Conservation (phyloP, 2,329 filamentous ascomycete species). For the Diaporthe velutina region DNA sequence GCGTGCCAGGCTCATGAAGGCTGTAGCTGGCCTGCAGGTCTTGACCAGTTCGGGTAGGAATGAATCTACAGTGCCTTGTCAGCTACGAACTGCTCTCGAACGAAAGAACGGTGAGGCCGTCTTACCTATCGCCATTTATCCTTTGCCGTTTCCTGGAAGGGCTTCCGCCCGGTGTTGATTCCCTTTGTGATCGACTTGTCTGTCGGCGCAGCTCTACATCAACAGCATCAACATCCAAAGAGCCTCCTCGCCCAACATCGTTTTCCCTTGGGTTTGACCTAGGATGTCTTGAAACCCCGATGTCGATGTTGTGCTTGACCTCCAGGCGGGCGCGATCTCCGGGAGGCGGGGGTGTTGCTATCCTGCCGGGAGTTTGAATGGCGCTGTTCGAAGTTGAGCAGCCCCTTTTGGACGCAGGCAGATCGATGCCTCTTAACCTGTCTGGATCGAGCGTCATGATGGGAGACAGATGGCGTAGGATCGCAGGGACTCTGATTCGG, state of each 20-base stretch:
- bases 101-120: slow-evolving; percentile 32
- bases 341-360: slow-evolving; percentile 47
- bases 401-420: slow-evolving; percentile 32
- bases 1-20: slow-evolving; percentile 92
- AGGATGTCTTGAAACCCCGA: slow-evolving; percentile 48
- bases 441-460: slow-evolving; percentile 38
- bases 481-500: slow-evolving; percentile 8
- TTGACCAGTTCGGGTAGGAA: slow-evolving; percentile 92
- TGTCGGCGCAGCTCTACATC: slow-evolving; percentile 66
- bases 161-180: slow-evolving; percentile 66
- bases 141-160: slow-evolving; percentile 71
- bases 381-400: slow-evolving; percentile 39
- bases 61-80: slow-evolving; percentile 74
- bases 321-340: slow-evolving; percentile 59
- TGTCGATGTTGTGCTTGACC: slow-evolving; percentile 55
- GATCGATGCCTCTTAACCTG: slow-evolving; percentile 17
- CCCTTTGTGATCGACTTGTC: slow-evolving; percentile 62
- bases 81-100: slow-evolving; percentile 34
- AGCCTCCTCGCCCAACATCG: slow-evolving; percentile 51
- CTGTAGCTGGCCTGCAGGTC: slow-evolving; percentile 95
- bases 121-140: slow-evolving; percentile 73
- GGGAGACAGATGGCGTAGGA: background rate
- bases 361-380: slow-evolving; percentile 41
- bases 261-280: slow-evolving; percentile 52
- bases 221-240: slow-evolving; percentile 63